Evolutionary conservation across 208 protist genomes (phyloP), one percentile per base, ranked within the genome.

Genomic region (Acanthamoeba pearcei): DNA sequence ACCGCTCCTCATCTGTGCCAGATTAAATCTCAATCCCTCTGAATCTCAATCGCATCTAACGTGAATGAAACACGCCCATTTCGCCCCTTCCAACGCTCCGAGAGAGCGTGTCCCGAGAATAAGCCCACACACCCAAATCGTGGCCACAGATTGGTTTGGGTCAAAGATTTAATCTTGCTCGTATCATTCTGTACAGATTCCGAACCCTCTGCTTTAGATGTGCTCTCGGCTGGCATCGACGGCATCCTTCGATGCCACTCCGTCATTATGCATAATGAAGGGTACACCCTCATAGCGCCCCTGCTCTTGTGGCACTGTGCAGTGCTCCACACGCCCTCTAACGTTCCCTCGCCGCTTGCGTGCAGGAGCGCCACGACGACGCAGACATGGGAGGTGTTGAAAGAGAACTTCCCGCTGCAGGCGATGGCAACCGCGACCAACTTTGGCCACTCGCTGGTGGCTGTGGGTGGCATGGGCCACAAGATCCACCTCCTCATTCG

Each of bases 391-490:
- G 78, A 86, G 17, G 78, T 86, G 78, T 49, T 86, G 46, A 86
- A 86, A 46, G 78, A 86, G 46, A 86, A 60, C 78, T 86, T 86
- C 78, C 78, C 78, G 12, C 78, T 86, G 46, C 49, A 29, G 49
- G 78, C 78, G 15, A n/a, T 86, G 38, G 78, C 46, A 9, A 86
- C 78, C 24, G 46, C 49, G 10, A 5, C 78, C 78, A 86, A 86
- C 78, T 86, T 86, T 86, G 78, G 78, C 78, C n/a, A 86, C 78
- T 42, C 78, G 46, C n/a, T 86, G 46, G 78, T 60, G 22, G 78
- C 51, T 38, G 78, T 86, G 27, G 78, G 78, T 22, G 78, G 78
- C 13, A 51, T 86, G n/a, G 78, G 78, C 38, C 78, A 86, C 78
- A 86, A 86, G 78, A 60, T 86, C 24, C 78, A 86, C 46, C 78